phyloP scores from a whole-genome alignment of 495 filamentous ascomycete genomes.

The Lindgomyces ingoldianus region DNA sequence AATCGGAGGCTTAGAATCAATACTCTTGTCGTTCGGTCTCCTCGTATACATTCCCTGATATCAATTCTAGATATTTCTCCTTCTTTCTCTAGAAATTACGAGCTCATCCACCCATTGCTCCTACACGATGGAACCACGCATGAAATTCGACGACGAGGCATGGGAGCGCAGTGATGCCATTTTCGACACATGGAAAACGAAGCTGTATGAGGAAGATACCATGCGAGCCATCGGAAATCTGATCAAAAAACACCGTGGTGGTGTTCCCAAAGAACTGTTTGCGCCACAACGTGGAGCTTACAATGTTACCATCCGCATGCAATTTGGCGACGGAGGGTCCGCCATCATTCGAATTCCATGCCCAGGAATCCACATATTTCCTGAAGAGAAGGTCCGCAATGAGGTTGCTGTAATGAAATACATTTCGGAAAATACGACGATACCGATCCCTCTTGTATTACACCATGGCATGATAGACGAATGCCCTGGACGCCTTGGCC shows the following conservation, averaged over 20 bases:
- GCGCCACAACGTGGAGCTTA: constrained; percentile 1
- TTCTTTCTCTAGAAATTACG: not conserved
- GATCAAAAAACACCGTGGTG: not conserved
- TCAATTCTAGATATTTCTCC: not conserved
- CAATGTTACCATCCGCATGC: constrained; percentile 4
- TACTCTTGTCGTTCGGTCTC: too few relatives aligned
- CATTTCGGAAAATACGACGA: constrained; percentile 6
- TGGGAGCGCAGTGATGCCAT: not conserved
- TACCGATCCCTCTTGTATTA: constrained; percentile 12
- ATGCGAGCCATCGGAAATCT: not conserved
- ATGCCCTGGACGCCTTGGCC: constrained; percentile 1
- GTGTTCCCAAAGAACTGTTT: not conserved
- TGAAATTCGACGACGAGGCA: not conserved
- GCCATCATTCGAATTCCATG: constrained; percentile 3
- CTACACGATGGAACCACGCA: not conserved
- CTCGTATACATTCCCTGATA: too few relatives aligned
- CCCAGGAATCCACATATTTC: not conserved
- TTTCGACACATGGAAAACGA: not conserved
- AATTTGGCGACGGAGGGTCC: not conserved
- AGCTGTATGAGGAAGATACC: not conserved
- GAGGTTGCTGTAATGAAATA: constrained; percentile 15
- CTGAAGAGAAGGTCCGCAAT: constrained; percentile 5
- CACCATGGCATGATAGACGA: not conserved
- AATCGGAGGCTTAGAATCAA: too few relatives aligned
- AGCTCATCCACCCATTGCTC: not conserved